Conservation (phyloP, 2,329 filamentous ascomycete species). For the Epichloe brachyelytri region DNA sequence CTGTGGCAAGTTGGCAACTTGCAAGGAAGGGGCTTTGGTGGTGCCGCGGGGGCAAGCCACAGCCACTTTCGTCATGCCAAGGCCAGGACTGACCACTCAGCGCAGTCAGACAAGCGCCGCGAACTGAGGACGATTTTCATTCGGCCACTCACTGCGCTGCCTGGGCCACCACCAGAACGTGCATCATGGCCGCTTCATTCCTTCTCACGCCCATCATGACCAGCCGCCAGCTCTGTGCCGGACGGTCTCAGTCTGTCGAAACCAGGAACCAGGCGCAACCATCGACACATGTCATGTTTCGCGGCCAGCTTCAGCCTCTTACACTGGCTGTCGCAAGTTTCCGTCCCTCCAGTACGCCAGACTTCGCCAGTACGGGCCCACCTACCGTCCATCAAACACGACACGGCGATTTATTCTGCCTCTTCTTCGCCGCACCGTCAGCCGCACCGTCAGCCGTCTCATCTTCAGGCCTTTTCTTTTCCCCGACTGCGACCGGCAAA, state of each 20-base stretch:
- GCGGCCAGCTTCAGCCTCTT: conserved; percentile 5
- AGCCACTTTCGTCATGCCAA: too few species aligned
- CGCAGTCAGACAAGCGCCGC: conserved; percentile 11
- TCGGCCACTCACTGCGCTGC: too few species aligned
- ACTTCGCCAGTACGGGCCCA: neutral
- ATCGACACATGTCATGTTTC: conserved; percentile 4
- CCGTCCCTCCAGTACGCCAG: conserved; percentile 1
- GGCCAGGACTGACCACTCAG: too few species aligned
- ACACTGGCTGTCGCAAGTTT: conserved; percentile 9
- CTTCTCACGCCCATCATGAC: neutral
- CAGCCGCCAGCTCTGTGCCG: neutral
- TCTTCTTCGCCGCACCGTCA: neutral
- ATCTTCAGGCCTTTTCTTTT: neutral
- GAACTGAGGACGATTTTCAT: conserved; percentile 3
- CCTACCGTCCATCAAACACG: too few species aligned
- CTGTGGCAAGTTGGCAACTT: too few species aligned
- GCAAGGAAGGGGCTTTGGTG: too few species aligned
- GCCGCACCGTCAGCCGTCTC: neutral
- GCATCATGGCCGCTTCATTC: too few species aligned
- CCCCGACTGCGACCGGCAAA: neutral
- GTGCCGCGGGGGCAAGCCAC: too few species aligned
- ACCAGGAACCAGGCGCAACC: conserved; percentile 3
- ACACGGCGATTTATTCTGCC: neutral
- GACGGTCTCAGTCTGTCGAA: conserved; percentile 4
- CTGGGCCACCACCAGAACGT: too few species aligned